These are phyloP conservation scores for Ilex aquifolium DNA, from an alignment of 257 asterid genomes.

Conservation along the genomic window DNA sequence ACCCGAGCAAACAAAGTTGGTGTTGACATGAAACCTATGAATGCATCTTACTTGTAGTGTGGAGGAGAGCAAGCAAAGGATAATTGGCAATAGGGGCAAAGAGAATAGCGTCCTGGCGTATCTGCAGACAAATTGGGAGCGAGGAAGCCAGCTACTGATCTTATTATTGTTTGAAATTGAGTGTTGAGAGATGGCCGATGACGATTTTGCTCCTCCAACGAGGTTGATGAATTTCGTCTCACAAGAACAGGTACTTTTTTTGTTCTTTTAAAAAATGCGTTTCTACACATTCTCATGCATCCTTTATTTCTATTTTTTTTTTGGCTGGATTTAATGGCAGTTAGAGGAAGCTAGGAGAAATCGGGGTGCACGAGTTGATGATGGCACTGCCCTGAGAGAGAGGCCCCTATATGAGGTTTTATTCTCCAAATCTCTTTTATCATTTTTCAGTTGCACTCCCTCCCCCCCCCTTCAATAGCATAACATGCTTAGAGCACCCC, in stretches of 20 bases:
- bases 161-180: too few relatives aligned
- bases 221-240: slow-evolving; percentile 90
- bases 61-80: too few relatives aligned
- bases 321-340: slow-evolving; percentile 29
- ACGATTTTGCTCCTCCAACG: slow-evolving; percentile 45
- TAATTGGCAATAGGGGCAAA: too few relatives aligned
- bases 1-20: too few relatives aligned
- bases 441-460: too few relatives aligned
- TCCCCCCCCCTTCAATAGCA: too few relatives aligned
- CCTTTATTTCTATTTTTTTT: not conserved
- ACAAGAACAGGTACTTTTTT: slow-evolving; percentile 59
- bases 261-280: not conserved
- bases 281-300: not conserved
- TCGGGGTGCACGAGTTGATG: slow-evolving; percentile 87
- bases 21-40: too few relatives aligned
- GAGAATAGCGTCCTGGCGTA: too few relatives aligned
- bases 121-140: too few relatives aligned
- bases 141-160: too few relatives aligned
- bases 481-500: not conserved
- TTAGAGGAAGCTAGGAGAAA: slow-evolving; percentile 67
- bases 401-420: slow-evolving; percentile 78
- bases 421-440: too few relatives aligned
- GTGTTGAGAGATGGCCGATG: slow-evolving; percentile 41
- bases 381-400: slow-evolving; percentile 98
- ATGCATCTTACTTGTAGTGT: too few relatives aligned